Evolutionary conservation across 805 yeast species (phyloP).

Genomic region (Saturnispora quitensis): DNA sequence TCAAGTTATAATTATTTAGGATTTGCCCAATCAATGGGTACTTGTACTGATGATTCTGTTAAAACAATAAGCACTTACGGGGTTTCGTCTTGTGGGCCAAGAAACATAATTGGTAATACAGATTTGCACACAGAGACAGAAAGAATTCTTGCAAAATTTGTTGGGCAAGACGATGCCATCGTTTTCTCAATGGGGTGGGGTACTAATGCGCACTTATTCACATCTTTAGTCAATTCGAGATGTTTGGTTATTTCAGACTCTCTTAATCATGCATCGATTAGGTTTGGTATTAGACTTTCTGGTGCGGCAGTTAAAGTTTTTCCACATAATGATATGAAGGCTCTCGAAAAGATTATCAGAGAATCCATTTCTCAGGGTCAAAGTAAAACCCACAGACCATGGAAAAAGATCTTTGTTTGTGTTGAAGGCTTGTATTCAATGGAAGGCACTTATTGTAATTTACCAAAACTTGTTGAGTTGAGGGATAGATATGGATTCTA

Average conservation of each 20-base stretch:
- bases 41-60: constrained; percentile 74
- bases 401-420: constrained; percentile 78
- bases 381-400: constrained; percentile 91
- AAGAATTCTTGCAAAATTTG: constrained; percentile 65
- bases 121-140: constrained; percentile 72
- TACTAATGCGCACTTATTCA: constrained; percentile 83
- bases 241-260: constrained; percentile 91
- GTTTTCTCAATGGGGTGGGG: constrained; percentile 93
- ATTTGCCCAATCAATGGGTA: constrained; percentile 91
- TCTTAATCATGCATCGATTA: constrained; percentile 88
- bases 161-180: constrained; percentile 84
- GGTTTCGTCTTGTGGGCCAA: constrained; percentile 68
- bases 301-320: constrained; percentile 91
- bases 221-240: constrained; percentile 74
- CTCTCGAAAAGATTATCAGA: constrained; percentile 65
- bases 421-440: constrained; percentile 89
- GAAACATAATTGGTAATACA: constrained; percentile 65
- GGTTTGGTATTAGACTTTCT: constrained; percentile 87
- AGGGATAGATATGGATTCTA: constrained; percentile 82
- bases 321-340: constrained; percentile 84
- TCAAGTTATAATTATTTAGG: constrained; percentile 93
- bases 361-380: constrained; percentile 90
- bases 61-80: constrained; percentile 61
- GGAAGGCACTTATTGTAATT: constrained; percentile 86
- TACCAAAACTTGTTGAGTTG: constrained; percentile 65